Conservation (phyloP, 768 basidiomycete genomes). For the Phanerodontia chrysosporium region DNA sequence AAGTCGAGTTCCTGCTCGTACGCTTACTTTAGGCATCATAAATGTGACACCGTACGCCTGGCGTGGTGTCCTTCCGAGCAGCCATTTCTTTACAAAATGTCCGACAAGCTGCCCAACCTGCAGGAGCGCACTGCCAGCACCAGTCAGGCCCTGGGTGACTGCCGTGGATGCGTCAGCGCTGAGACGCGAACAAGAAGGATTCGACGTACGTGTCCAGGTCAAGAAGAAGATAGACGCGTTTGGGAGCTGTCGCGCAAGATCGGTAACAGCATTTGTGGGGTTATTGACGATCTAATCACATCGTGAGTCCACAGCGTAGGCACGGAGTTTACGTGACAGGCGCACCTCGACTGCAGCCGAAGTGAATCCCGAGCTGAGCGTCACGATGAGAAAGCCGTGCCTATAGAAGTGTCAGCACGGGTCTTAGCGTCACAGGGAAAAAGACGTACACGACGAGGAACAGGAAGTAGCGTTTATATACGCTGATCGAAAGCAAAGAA, state of each 20-base stretch:
- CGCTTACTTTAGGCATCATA: slow-evolving; percentile 45
- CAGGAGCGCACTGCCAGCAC: slow-evolving; percentile 48
- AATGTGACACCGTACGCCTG: slow-evolving; percentile 56
- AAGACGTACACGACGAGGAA: slow-evolving; percentile 52
- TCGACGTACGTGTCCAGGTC: slow-evolving; percentile 35
- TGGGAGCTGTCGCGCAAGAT: slow-evolving; percentile 48
- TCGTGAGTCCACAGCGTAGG: too few relatives aligned
- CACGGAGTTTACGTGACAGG: not conserved
- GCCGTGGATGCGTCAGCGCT: not conserved
- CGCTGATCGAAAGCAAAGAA: slow-evolving; percentile 63
- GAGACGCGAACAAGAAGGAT: not conserved
- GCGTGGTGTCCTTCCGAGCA: slow-evolving; percentile 64
- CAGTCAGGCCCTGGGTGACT: slow-evolving; percentile 51
- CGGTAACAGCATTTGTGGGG: slow-evolving; percentile 39
- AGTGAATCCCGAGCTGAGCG: slow-evolving; percentile 57
- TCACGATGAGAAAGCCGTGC: slow-evolving; percentile 72
- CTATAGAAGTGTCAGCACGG: slow-evolving; percentile 20
- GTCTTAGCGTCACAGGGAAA: not conserved
- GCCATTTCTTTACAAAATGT: slow-evolving; percentile 60
- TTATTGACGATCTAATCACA: slow-evolving; percentile 40
- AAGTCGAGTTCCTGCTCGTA: not conserved
- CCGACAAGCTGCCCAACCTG: slow-evolving; percentile 50
- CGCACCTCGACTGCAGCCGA: slow-evolving; percentile 15
- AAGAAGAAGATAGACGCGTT: slow-evolving; percentile 59
- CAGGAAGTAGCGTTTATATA: slow-evolving; percentile 69